Conservation (phyloP, 305 asterid species). For the Fraxinus sp. region DNA sequence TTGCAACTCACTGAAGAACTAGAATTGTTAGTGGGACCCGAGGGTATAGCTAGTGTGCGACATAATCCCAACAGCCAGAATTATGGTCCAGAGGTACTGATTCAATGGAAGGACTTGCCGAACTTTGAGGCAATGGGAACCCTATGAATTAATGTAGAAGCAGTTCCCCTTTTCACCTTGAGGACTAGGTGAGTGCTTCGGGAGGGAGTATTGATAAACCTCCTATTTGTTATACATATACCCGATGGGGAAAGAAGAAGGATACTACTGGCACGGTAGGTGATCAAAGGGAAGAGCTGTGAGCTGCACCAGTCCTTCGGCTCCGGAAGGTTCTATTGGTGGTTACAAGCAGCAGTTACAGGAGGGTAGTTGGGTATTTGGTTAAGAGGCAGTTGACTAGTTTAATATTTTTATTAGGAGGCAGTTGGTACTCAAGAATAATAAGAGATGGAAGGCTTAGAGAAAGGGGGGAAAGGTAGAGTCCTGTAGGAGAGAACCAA, state of each 20-base stretch:
- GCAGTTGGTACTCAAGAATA: background rate
- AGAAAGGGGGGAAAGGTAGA: background rate
- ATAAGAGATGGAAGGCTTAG: background rate
- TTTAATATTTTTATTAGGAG: background rate
- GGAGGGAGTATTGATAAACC: background rate
- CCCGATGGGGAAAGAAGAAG: background rate
- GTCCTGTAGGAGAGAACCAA: background rate
- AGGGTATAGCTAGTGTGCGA: background rate
- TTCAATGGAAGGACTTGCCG: background rate
- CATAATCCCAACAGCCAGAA: background rate
- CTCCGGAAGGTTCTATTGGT: background rate
- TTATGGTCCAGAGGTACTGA: background rate
- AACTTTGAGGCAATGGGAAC: background rate
- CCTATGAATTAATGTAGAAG: background rate
- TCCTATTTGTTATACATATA: background rate
- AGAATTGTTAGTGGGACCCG: background rate
- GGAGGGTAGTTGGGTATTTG: background rate
- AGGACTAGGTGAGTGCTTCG: background rate
- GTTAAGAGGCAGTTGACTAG: background rate
- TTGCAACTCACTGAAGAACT: background rate
- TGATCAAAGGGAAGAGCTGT: background rate
- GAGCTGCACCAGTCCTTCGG: background rate
- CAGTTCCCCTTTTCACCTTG: background rate
- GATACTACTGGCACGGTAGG: background rate
- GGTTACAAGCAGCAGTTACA: background rate